These are phyloP conservation scores for Staphylotrichum tortipilum DNA, from an alignment of 495 filamentous ascomycete genomes.

Conservation along the genomic window DNA sequence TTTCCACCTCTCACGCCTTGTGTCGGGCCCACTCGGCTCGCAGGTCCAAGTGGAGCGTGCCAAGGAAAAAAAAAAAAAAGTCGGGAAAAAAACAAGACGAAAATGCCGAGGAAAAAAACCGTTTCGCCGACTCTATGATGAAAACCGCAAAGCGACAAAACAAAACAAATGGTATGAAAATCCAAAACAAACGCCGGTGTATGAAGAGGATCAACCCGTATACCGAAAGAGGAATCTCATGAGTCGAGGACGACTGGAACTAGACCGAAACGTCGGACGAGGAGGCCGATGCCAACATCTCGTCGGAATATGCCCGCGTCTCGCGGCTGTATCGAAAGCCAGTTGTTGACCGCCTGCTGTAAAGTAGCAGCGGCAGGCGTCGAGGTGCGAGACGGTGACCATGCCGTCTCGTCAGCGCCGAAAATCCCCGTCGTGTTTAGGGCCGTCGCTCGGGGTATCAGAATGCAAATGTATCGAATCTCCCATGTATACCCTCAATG, in stretches of 20 bases:
- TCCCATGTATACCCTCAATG: constrained; percentile 21
- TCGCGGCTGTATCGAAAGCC: background rate
- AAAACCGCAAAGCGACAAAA: constrained; percentile 13
- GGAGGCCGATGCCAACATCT: background rate
- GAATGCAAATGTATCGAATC: constrained; percentile 33
- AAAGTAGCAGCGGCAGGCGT: background rate
- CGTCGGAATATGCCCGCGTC: background rate
- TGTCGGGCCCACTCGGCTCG: background rate
- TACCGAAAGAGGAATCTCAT: constrained; percentile 24
- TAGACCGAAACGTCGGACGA: background rate
- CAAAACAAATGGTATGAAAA: constrained; percentile 13
- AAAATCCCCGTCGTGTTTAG: background rate
- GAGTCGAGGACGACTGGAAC: constrained; percentile 16
- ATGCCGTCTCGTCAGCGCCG: background rate
- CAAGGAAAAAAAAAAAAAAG: constrained; percentile 11
- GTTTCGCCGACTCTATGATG: constrained; percentile 27
- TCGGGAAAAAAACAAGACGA: constrained; percentile 5
- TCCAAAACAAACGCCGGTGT: constrained; percentile 32
- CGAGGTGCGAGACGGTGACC: background rate
- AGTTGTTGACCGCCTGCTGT: background rate
- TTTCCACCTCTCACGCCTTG: background rate
- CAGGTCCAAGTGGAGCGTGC: background rate
- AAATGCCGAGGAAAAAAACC: constrained; percentile 6
- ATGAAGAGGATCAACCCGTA: constrained; percentile 28
- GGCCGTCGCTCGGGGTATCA: constrained; percentile 28